Evolutionary conservation across 257 asterid species (phyloP), one percentile per base, ranked within the genome.

Genomic region (Gentiana macrophylla): DNA sequence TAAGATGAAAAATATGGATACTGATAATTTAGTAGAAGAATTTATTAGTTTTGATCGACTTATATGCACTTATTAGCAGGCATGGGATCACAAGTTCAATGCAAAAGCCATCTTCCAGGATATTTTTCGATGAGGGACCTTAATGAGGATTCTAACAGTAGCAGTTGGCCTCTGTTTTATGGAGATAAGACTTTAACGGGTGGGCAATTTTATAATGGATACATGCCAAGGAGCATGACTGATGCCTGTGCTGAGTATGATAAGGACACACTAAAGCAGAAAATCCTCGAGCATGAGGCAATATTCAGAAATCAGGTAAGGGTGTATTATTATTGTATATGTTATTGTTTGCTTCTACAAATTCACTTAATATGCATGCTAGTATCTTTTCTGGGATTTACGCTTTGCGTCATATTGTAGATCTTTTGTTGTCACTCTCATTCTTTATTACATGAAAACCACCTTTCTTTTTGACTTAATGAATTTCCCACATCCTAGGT

Each of bases 221-320:
- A 72, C 74, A 38, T 66, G 44, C 79, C 76, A 15, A 82, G 80
- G 60, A 61, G 77, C 38, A 34, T 60, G 32, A 32, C 70, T 38
- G 87, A 87, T 58, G 74, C 79, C 56, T 67, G 74, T 77, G 78
- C 80, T 43, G 80, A 80, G 8, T 69, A 64, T 71, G 91, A 83
- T 48, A 86, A 79, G 80, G 91, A 86, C 64, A 72, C 77, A 60
- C 55, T 91, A 62, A 91, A 84, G 84, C 96, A 80, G 73, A 86
- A 79, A 71, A 91, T 91, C 86, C 79, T 87, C 33, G 94, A 91
- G 65, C 98, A 91, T n/a, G 98, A 91, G 80, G 84, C 84, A 9
- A 72, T 83, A 61, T 90, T 91, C 66, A 77, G 71, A 79, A 72
- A 78, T 67, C 98, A 91, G 94, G 98, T 87, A 75, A 53, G 11